Evolutionary conservation across 177 flowering plant genomes (phyloP).

Genomic region (Telopea speciosissima): DNA sequence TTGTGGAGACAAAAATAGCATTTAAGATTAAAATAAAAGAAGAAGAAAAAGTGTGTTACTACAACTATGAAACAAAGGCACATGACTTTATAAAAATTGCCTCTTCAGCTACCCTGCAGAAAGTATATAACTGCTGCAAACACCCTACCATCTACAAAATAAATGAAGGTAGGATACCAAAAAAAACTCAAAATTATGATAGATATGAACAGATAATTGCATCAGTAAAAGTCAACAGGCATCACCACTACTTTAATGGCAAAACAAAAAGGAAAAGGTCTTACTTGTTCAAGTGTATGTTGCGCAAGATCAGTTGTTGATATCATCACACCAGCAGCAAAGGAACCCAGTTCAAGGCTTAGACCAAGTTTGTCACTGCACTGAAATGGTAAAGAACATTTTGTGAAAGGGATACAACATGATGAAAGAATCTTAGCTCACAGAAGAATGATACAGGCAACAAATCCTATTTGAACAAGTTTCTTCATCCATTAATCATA

Average conservation of each 20-base stretch:
- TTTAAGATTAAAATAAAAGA: neutral
- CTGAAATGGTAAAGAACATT: constrained; percentile 39
- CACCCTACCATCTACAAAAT: neutral
- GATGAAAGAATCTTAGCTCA: neutral
- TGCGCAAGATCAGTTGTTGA: constrained; percentile 95
- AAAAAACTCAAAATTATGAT: neutral
- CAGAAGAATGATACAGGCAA: neutral
- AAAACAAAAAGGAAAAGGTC: constrained; percentile 12
- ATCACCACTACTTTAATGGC: neutral
- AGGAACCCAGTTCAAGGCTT: constrained; percentile 94
- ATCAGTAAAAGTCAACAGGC: neutral
- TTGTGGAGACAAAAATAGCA: neutral
- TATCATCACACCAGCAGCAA: constrained; percentile 99
- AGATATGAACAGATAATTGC: neutral
- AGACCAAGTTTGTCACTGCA: constrained; percentile 97
- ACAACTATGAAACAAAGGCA: neutral
- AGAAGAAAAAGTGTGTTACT: neutral
- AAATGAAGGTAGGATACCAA: neutral
- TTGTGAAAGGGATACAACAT: neutral
- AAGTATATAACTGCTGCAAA: neutral
- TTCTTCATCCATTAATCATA: neutral
- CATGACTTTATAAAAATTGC: neutral
- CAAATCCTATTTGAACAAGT: neutral
- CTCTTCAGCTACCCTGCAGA: neutral
- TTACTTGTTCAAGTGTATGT: constrained; percentile 94